Base-by-base conservation (phyloP, 1,284 basidiomycete species). In the Mycena sp. region DNA sequence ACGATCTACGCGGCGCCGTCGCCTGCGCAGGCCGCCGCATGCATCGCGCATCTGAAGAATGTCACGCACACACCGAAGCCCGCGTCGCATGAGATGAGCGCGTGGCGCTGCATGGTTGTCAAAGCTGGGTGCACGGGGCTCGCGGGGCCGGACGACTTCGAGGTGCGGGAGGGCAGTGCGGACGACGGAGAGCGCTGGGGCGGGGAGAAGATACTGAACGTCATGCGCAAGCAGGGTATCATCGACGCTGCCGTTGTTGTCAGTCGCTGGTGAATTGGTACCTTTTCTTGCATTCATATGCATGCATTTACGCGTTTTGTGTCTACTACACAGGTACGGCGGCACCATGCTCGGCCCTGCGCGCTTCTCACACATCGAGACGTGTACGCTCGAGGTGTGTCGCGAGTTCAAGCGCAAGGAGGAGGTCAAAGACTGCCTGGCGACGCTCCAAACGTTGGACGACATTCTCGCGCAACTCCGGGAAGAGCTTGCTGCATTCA, bases 71-170 rank as follows among this genome's bases (percentile, higher is more conserved):
- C 78, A 7, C 66, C 78, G 23, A 85, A 82, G 48, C 83, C 81
- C 23, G 86, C 90, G n/a, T 78, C 86, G 37, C 86, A 94, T 73
- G 85, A 92, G 75, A 88, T 93, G 58, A 76, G 84, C 50, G 90
- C 88, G 14, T 90, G 90, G 89, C 81, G 94, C 61, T 89, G 88
- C 70, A 91, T 94, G 86, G 81, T 83, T 0, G 77, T 92, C 58
- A 92, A 89, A 76, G 71, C 79, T 6, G 90, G 89, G 9, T 82
- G 81, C 67, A 87, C 85, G 14, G 92, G 92, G 1, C 76, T 91
- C 32, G 81, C 80, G n/a, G 90, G 87, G 16, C 85, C 87, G 14
- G 88, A 91, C 40, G 92, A 93, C 69, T 93, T 93, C 71, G 85
- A 87, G 70, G 77, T 93, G 28, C 74, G 80, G 58, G 78, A 79